Percentiles rank a stretch among this genome's conserved stretches.
Evolutionary conservation across 108 stramenopile species (phyloP).

Genomic region (Stephanodiscus minutulus): DNA sequence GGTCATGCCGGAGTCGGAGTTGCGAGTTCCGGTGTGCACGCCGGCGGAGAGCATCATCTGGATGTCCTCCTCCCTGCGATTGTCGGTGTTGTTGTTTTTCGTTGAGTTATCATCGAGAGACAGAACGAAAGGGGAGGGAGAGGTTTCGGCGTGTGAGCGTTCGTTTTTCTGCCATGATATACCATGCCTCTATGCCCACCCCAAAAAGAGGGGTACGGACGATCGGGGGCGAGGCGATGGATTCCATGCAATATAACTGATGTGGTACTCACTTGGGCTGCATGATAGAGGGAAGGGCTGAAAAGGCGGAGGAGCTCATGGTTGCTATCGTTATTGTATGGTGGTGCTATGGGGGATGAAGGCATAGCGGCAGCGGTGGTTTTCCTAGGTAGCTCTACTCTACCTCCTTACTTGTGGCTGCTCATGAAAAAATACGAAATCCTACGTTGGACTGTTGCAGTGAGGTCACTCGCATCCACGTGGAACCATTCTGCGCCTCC

Average conservation of each 20-base stretch:
- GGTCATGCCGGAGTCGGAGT: conserved; percentile 95
- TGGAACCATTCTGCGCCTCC: too few species aligned
- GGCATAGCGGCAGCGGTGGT: too few species aligned
- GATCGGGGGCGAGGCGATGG: not conserved
- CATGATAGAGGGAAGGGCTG: conserved; percentile 52
- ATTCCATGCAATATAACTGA: not conserved
- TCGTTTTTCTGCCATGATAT: too few species aligned
- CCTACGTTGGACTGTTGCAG: too few species aligned
- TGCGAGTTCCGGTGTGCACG: conserved; percentile 98
- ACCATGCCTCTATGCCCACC: too few species aligned
- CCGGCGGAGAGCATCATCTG: conserved; percentile 99
- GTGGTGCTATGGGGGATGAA: too few species aligned
- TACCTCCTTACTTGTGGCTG: not conserved
- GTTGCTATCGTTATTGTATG: conserved; percentile 13
- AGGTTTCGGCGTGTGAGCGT: not conserved
- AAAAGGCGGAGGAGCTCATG: conserved; percentile 52
- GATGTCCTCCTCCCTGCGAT: conserved; percentile 98
- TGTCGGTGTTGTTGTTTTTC: not conserved
- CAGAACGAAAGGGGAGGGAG: conserved; percentile 29
- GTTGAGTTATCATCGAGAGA: not conserved
- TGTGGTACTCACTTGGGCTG: conserved; percentile 71
- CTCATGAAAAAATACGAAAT: too few species aligned
- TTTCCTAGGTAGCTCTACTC: too few species aligned
- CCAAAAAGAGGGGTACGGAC: not conserved
- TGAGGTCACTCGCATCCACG: too few species aligned